Conservation (phyloP, 106 monocot genomes). For the Phalaenopsis equestris region DNA sequence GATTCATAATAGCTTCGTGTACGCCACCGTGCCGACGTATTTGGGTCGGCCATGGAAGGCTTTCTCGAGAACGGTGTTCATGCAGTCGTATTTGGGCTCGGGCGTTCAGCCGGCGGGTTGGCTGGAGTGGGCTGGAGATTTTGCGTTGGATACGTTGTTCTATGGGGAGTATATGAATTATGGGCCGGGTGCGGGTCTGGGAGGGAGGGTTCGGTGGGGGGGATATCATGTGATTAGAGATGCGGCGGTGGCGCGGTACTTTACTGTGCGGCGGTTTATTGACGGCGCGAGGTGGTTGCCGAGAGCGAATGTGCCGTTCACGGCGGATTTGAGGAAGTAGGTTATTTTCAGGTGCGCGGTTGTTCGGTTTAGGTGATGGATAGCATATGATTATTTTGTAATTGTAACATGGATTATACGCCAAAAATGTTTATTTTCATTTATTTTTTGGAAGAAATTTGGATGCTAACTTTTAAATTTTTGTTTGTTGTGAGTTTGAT, state of each 20-base stretch:
- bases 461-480: no score
- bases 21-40: slow-evolving; percentile 47
- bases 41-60: slow-evolving; percentile 89
- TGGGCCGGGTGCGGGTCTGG: slow-evolving; percentile 46
- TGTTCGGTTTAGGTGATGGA: no score
- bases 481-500: no score
- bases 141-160: slow-evolving; percentile 54
- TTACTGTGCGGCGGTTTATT: slow-evolving; percentile 72
- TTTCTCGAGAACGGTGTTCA: slow-evolving; percentile 70
- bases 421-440: no score
- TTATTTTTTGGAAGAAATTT: no score
- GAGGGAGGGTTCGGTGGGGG: slow-evolving; percentile 52
- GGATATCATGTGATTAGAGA: slow-evolving; percentile 64
- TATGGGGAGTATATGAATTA: slow-evolving; percentile 84
- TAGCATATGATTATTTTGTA: no score
- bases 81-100: slow-evolving; percentile 53
- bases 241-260: slow-evolving; percentile 34
- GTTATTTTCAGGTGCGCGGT: neutral
- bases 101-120: slow-evolving; percentile 57
- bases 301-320: slow-evolving; percentile 39
- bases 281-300: slow-evolving; percentile 64
- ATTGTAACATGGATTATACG: no score
- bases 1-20: slow-evolving; percentile 55
- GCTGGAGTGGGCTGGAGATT: slow-evolving; percentile 74
- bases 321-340: slow-evolving; percentile 34